Evolutionary conservation across 495 filamentous ascomycete genomes (phyloP).

Genomic region (Neurospora africana): DNA sequence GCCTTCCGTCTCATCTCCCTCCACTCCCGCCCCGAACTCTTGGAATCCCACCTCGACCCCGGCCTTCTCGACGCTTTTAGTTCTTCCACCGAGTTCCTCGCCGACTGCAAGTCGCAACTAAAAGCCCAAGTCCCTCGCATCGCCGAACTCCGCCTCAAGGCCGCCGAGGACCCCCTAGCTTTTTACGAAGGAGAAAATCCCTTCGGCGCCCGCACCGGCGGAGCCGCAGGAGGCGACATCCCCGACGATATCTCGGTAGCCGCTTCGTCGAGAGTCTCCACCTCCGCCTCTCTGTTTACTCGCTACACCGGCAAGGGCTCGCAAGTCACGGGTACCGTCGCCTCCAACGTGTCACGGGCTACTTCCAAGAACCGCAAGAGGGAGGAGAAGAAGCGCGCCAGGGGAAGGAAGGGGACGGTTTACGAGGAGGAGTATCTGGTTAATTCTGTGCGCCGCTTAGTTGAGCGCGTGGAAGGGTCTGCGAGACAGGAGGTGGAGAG

Average conservation of each 20-base stretch:
- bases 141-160: slow-evolving; percentile 66
- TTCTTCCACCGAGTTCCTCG: slow-evolving; percentile 73
- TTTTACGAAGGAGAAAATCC: slow-evolving; percentile 63
- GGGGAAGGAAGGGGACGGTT: slow-evolving; percentile 89
- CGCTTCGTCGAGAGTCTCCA: slow-evolving; percentile 68
- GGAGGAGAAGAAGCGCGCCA: slow-evolving; percentile 89
- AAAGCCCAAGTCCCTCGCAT: slow-evolving; percentile 76
- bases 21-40: slow-evolving; percentile 32
- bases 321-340: slow-evolving; percentile 53
- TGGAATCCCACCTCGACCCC: slow-evolving; percentile 51
- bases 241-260: slow-evolving; percentile 90
- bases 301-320: slow-evolving; percentile 65
- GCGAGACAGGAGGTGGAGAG: slow-evolving; percentile 51
- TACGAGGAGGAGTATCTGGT: slow-evolving; percentile 97
- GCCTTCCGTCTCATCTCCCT: slow-evolving; percentile 58
- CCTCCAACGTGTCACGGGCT: slow-evolving; percentile 53
- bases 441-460: slow-evolving; percentile 70
- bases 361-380: slow-evolving; percentile 73
- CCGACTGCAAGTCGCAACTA: slow-evolving; percentile 81
- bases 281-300: slow-evolving; percentile 75
- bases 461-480: slow-evolving; percentile 69
- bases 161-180: slow-evolving; percentile 67
- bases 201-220: slow-evolving; percentile 17
- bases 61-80: slow-evolving; percentile 70
- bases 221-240: slow-evolving; percentile 50